Conservation (phyloP, 768 basidiomycete genomes). For the Russula virescens region DNA sequence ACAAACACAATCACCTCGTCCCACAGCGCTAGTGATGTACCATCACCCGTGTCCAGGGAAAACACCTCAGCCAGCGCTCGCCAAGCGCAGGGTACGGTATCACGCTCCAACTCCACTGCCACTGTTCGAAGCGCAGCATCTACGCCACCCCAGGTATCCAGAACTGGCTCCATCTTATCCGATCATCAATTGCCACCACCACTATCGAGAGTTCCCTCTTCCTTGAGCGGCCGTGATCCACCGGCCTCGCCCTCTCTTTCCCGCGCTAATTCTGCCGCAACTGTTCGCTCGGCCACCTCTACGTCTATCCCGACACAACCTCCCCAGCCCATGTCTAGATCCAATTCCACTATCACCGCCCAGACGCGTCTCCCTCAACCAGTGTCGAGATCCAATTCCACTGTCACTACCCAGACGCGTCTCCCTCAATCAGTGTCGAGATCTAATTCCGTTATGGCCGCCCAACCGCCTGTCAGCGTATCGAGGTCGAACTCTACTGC, state of each 20-base stretch:
- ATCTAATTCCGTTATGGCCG: too few relatives aligned
- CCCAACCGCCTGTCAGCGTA: neutral
- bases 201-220: constrained; percentile 1
- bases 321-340: constrained; percentile 8
- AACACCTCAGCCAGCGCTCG: constrained; percentile 7
- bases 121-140: neutral
- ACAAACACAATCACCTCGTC: constrained; percentile 8
- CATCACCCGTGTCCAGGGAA: constrained; percentile 5
- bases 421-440: too few relatives aligned
- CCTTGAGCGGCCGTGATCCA: neutral
- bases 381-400: constrained; percentile 12
- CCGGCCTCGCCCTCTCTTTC: constrained; percentile 5
- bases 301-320: neutral
- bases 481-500: constrained; percentile 13
- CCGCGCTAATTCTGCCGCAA: constrained; percentile 15
- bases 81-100: neutral
- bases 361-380: neutral
- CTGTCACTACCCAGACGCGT: neutral
- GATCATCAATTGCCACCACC: neutral
- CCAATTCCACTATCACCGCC: constrained; percentile 9
- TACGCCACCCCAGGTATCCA: neutral
- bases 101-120: constrained; percentile 13
- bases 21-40: neutral
- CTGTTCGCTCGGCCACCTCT: constrained; percentile 8
- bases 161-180: neutral